These are phyloP conservation scores for Coemansia aciculifera DNA, from an alignment of 192 early-diverging fungal genomes.

Conservation along the genomic window DNA sequence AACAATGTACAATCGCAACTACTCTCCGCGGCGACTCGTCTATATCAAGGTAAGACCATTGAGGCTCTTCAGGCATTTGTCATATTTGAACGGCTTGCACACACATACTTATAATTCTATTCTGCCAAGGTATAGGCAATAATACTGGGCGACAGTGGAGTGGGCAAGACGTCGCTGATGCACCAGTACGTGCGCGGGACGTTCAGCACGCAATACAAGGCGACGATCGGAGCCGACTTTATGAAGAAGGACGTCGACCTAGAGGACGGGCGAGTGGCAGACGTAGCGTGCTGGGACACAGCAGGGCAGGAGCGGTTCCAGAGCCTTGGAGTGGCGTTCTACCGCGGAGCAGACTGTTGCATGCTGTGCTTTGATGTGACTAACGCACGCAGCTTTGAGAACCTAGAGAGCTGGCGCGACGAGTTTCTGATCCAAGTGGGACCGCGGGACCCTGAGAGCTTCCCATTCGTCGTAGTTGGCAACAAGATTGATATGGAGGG, in stretches of 20 bases:
- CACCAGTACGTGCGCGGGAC: conserved; percentile 99
- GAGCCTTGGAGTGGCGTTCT: conserved; percentile 96
- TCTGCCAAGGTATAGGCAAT: conserved; percentile 32
- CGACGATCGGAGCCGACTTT: conserved; percentile 99
- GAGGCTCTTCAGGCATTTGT: neutral
- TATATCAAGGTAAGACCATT: conserved; percentile 46
- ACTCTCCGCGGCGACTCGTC: conserved; percentile 35
- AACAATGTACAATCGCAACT: conserved; percentile 45
- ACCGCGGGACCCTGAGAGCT: conserved; percentile 93
- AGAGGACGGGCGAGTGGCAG: conserved; percentile 90
- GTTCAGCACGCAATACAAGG: conserved; percentile 98
- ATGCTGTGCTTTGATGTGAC: conserved; percentile 97
- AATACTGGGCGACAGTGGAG: conserved; percentile 65
- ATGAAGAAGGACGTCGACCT: conserved; percentile 93
- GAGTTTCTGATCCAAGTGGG: conserved; percentile 97
- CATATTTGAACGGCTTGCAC: neutral
- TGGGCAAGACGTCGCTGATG: conserved; percentile 98
- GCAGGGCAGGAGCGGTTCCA: conserved; percentile 99
- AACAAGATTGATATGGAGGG: conserved; percentile 99
- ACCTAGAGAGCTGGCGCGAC: conserved; percentile 96
- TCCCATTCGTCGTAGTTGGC: conserved; percentile 99
- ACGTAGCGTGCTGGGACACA: conserved; percentile 98
- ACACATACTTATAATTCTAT: neutral
- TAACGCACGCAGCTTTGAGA: conserved; percentile 91
- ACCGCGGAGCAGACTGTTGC: conserved; percentile 99